phyloP scores from a whole-genome alignment of 257 asterid genomes.

The Asclepias syriaca region DNA sequence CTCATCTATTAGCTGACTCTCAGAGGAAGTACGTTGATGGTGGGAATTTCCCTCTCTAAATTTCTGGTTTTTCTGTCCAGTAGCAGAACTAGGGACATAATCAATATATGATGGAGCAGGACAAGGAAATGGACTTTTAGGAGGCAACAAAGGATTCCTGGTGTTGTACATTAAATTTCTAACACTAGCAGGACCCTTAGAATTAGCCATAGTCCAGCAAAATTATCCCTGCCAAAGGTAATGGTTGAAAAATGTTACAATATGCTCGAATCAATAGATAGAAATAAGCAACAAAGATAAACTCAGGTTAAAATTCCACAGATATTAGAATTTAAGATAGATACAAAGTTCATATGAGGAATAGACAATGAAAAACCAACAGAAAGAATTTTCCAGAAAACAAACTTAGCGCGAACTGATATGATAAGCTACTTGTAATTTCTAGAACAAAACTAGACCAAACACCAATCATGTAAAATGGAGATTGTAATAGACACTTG shows the following conservation, averaged over 20 bases:
- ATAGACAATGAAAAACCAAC: neutral
- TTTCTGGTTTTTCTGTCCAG: slow-evolving; percentile 41
- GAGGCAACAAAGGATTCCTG: slow-evolving; percentile 75
- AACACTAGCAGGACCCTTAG: slow-evolving; percentile 64
- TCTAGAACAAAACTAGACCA: neutral
- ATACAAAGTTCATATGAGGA: neutral
- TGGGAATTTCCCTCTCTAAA: slow-evolving; percentile 56
- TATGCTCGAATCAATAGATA: neutral
- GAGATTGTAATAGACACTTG: neutral
- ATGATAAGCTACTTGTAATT: neutral
- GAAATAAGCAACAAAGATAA: neutral
- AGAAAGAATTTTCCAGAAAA: neutral
- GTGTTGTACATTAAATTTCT: slow-evolving; percentile 64
- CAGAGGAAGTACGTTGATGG: slow-evolving; percentile 92
- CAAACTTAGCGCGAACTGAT: neutral
- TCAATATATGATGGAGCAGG: slow-evolving; percentile 59
- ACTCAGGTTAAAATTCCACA: neutral
- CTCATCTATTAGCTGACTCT: slow-evolving; percentile 67
- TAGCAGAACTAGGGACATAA: slow-evolving; percentile 48
- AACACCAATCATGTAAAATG: neutral
- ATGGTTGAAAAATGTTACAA: neutral
- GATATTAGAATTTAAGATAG: neutral
- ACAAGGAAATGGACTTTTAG: slow-evolving; percentile 85
- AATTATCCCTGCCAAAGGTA: slow-evolving; percentile 33
- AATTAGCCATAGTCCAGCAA: slow-evolving; percentile 42